Conservation (phyloP, 169 alveolate species). For the Babesia sp. region DNA sequence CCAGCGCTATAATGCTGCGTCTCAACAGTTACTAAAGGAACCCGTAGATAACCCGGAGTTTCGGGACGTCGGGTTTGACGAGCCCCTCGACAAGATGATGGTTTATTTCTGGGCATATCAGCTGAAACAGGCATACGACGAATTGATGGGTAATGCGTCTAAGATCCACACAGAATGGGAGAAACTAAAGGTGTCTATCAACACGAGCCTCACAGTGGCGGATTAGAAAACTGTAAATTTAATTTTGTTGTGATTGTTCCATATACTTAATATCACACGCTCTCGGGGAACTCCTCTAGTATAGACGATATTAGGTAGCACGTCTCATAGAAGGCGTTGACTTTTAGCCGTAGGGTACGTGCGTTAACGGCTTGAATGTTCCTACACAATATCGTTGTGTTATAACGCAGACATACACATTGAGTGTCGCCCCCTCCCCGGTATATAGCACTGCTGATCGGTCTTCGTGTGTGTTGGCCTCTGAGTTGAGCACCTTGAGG, state of each 20-base stretch:
- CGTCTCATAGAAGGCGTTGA: slow-evolving; percentile 64
- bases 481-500: slow-evolving; percentile 50
- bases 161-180: slow-evolving; percentile 29
- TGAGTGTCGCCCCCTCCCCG: slow-evolving; percentile 24
- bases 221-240: background rate
- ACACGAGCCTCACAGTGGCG: slow-evolving; percentile 3
- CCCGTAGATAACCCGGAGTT: slow-evolving; percentile 12
- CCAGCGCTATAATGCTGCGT: slow-evolving; percentile 38
- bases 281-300: slow-evolving; percentile 31
- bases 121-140: slow-evolving; percentile 16
- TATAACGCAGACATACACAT: slow-evolving; percentile 40
- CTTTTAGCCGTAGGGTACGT: slow-evolving; percentile 42
- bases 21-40: slow-evolving; percentile 29
- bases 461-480: slow-evolving; percentile 28
- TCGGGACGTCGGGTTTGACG: slow-evolving; percentile 42
- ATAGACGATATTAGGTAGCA: slow-evolving; percentile 55
- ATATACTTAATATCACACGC: background rate
- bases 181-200: slow-evolving; percentile 28
- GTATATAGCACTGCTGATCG: slow-evolving; percentile 27
- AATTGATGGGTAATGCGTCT: slow-evolving; percentile 4
- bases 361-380: slow-evolving; percentile 31
- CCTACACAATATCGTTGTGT: background rate
- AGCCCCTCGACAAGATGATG: slow-evolving; percentile 46
- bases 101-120: slow-evolving; percentile 46
- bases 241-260: background rate